Percentiles rank a stretch among this genome's conserved stretches.
Conservation (phyloP, 2,329 filamentous ascomycete genomes). For the Verticillium isaacii region DNA sequence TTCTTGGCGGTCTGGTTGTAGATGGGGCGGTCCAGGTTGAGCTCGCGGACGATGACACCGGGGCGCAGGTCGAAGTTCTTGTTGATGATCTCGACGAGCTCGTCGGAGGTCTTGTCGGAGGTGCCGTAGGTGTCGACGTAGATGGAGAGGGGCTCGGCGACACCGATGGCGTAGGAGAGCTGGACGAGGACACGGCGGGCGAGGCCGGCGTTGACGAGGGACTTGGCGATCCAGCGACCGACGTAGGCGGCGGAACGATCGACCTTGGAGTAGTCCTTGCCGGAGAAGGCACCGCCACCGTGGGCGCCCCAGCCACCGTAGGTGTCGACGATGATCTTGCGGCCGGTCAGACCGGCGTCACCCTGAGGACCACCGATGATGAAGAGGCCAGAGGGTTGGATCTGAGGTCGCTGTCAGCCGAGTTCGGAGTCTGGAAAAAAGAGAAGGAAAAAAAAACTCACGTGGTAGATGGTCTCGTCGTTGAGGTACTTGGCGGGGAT, state of each 20-base stretch:
- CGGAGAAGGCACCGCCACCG: conserved; percentile 99
- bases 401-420: conserved; percentile 32
- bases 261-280: conserved; percentile 99
- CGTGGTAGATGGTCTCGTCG: conserved; percentile 92
- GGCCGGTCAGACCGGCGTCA: conserved; percentile 96
- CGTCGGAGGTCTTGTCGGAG: conserved; percentile 79
- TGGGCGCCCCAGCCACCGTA: conserved; percentile 99
- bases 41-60: conserved; percentile 97
- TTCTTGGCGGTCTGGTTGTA: conserved; percentile 99
- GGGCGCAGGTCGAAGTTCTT: conserved; percentile 97
- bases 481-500: conserved; percentile 91
- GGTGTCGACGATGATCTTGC: conserved; percentile 99
- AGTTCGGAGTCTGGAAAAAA: conserved; percentile 8
- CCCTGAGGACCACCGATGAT: conserved; percentile 99
- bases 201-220: conserved; percentile 81
- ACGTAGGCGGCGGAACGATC: conserved; percentile 98
- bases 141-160: conserved; percentile 94
- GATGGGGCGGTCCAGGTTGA: conserved; percentile 92
- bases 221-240: conserved; percentile 98
- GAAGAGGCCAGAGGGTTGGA: conserved; percentile 97
- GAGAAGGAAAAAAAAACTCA: conserved; percentile 37
- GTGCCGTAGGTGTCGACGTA: conserved; percentile 98
- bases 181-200: conserved; percentile 92
- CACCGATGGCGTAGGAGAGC: conserved; percentile 98
- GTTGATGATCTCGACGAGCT: conserved; percentile 91